A percentile compares a stretch with the other conserved stretches of the same genome.
Evolutionary conservation across 2,329 filamentous ascomycete genomes (phyloP).

Genomic region (Exophiala aquamarina): DNA sequence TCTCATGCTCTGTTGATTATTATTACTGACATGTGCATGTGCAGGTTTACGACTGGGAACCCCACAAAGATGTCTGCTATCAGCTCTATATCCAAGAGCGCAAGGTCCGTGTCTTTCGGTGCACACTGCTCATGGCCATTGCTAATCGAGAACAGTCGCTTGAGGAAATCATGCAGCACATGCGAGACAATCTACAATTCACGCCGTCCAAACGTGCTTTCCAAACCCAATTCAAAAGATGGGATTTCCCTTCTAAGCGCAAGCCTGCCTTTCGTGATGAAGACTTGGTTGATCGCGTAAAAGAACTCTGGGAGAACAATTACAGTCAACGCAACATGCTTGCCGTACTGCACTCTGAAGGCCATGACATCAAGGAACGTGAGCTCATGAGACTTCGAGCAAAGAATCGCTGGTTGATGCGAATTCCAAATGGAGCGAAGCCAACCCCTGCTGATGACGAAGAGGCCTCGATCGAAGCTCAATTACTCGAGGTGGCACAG

Average conservation of each 20-base stretch:
- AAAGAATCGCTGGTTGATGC: slow-evolving; percentile 67
- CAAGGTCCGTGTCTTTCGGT: slow-evolving; percentile 38
- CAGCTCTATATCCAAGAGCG: slow-evolving; percentile 76
- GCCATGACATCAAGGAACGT: slow-evolving; percentile 69
- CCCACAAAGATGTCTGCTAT: slow-evolving; percentile 64
- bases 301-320: slow-evolving; percentile 77
- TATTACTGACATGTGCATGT: slow-evolving; percentile 8
- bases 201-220: slow-evolving; percentile 74
- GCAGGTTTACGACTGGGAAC: slow-evolving; percentile 64
- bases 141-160: slow-evolving; percentile 46
- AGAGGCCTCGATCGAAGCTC: slow-evolving; percentile 29
- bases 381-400: slow-evolving; percentile 69
- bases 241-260: slow-evolving; percentile 76
- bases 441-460: slow-evolving; percentile 21
- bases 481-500: slow-evolving; percentile 29
- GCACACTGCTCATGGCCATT: neutral
- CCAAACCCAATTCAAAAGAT: slow-evolving; percentile 73
- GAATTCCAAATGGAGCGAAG: slow-evolving; percentile 61
- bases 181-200: slow-evolving; percentile 65
- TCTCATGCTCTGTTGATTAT: neutral
- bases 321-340: slow-evolving; percentile 73
- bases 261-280: slow-evolving; percentile 70
- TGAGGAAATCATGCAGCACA: slow-evolving; percentile 72
- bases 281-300: slow-evolving; percentile 66
- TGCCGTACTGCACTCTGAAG: slow-evolving; percentile 66